Conservation (phyloP, 129 eudicot genomes). For the Escallonia herrerae region DNA sequence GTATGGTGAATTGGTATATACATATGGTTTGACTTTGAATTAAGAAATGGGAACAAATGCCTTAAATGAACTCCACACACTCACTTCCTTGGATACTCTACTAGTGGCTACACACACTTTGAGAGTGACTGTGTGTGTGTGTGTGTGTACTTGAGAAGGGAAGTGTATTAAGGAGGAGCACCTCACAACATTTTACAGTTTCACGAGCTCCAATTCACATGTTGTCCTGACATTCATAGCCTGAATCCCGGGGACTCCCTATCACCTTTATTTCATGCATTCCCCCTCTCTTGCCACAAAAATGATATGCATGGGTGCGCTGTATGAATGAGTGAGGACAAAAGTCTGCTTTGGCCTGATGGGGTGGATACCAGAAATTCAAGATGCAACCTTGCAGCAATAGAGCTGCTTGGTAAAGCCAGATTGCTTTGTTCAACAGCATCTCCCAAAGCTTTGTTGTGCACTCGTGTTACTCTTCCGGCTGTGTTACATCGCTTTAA, state of each 20-base stretch:
- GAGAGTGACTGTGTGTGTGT: slow-evolving; percentile 4
- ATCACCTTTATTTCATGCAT: slow-evolving; percentile 49
- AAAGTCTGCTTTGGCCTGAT: too few relatives aligned
- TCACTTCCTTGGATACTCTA: slow-evolving; percentile 29
- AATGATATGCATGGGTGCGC: too few relatives aligned
- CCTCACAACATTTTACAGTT: slow-evolving; percentile 45
- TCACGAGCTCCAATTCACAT: slow-evolving; percentile 72
- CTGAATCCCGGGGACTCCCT: slow-evolving; percentile 22
- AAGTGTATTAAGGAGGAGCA: slow-evolving; percentile 3
- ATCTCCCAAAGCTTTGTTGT: too few relatives aligned
- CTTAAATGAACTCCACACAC: slow-evolving; percentile 3
- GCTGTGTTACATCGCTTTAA: too few relatives aligned
- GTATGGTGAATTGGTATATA: neutral
- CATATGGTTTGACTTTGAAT: neutral
- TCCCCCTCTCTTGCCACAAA: too few relatives aligned
- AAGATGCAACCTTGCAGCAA: too few relatives aligned
- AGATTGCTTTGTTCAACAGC: too few relatives aligned
- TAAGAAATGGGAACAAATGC: neutral
- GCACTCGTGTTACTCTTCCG: too few relatives aligned
- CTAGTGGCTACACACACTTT: slow-evolving; percentile 15
- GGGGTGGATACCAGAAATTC: too few relatives aligned
- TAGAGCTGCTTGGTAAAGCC: too few relatives aligned
- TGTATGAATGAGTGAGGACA: too few relatives aligned
- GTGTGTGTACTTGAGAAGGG: neutral
- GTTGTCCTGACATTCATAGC: slow-evolving; percentile 43